Base-by-base conservation (phyloP, 148 eudicot genomes). In the Limonium bicolor region DNA sequence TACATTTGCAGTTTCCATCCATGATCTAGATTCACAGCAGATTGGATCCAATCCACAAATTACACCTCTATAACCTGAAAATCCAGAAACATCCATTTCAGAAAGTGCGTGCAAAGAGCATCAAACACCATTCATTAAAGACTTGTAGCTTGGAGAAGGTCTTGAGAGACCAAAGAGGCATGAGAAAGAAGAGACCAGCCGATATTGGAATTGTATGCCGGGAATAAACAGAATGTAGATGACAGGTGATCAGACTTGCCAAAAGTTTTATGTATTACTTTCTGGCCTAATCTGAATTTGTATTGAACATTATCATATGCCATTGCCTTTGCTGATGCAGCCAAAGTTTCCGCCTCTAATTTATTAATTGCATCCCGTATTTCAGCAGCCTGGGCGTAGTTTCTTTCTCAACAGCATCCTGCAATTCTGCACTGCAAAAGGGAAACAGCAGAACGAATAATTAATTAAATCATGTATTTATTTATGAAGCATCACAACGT, bases 21-120 rank as follows among this genome's bases (percentile, higher is more conserved):
- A 90, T 8, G 80, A 62, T 62, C 61, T 76, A 54, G 97, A 72
- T 64, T 90, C 97, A 63, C 87, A 77, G 61, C 97, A 90, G 36
- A 90, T 74, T 29, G 97, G 97, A 73, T 90, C 95, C 97, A 90
- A 80, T 47, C 97, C 97, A 65, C 95, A 90, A 48, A 90, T 63
- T 18, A 90, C 87, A 47, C 79, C 97, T 48, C 66, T 77, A 46
- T 90, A 90, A 29, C 87, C 97, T 90, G 49, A 17, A 48, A 54
- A 51, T 33, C 51, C 36, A 35, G n/a, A n/a, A n/a, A 30, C 39
- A 5, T 21, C 39, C 32, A 3, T 2, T 11, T 22, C n/a, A 43
- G 12, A 10, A 38, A 18, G 2, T 38, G 20, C 5, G n/a, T n/a
- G n/a, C n/a, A 18, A 14, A 15, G 12, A 38, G 4, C 42, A 18